Evolutionary conservation across 805 yeast species (phyloP).

Genomic region (Maudiozyma turicensis): DNA sequence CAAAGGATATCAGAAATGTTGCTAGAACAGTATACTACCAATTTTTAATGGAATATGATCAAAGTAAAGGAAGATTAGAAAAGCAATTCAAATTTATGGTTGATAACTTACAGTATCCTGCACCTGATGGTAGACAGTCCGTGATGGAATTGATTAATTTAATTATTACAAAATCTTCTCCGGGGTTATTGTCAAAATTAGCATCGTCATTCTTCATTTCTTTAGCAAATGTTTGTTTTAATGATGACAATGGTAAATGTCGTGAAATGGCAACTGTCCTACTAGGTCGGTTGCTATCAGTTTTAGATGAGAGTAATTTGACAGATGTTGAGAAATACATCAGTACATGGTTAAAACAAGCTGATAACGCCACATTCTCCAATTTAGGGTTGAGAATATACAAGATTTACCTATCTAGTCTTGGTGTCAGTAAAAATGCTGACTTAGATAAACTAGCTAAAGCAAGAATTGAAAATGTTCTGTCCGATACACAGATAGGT

Average conservation of each 20-base stretch:
- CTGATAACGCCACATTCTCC: conserved; percentile 40
- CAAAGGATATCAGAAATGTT: conserved; percentile 71
- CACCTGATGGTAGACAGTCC: conserved; percentile 78
- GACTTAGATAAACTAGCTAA: conserved; percentile 36
- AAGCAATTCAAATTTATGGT: conserved; percentile 76
- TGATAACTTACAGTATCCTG: conserved; percentile 71
- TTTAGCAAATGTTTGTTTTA: conserved; percentile 62
- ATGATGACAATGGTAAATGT: conserved; percentile 71
- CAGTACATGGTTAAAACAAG: conserved; percentile 55
- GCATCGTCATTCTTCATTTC: conserved; percentile 77
- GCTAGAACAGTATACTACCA: conserved; percentile 76
- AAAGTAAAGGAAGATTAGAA: conserved; percentile 75
- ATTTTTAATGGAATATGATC: conserved; percentile 90
- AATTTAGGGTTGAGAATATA: conserved; percentile 70
- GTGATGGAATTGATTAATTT: conserved; percentile 79
- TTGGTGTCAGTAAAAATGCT: conserved; percentile 34
- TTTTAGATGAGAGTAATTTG: conserved; percentile 33
- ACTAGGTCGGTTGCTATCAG: conserved; percentile 44
- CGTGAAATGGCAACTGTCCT: conserved; percentile 73
- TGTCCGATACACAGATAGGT: conserved; percentile 31
- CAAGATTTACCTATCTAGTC: conserved; percentile 45
- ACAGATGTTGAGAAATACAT: conserved; percentile 31
- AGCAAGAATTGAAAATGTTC: conserved; percentile 25
- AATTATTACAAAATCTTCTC: conserved; percentile 56
- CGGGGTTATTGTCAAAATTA: conserved; percentile 47